Percentiles rank a stretch among this genome's conserved stretches.
phyloP scores from a whole-genome alignment of 192 early-diverging fungal species.

The Coemansia sp. region DNA sequence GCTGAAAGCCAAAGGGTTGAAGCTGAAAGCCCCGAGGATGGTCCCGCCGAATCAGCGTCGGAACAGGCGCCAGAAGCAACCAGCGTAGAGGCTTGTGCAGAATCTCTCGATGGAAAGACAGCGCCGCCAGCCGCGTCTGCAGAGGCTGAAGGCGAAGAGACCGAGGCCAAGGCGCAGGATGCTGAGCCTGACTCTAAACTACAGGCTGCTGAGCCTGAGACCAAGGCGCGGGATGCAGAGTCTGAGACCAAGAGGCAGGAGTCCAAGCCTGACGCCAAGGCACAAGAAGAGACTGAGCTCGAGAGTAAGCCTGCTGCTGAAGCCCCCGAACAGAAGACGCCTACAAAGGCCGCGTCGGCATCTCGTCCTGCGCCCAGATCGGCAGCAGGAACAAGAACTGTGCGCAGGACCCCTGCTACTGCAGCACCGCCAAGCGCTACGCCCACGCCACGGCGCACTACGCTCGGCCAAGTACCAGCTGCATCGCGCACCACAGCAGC shows the following conservation, averaged over 20 bases:
- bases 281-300: neutral
- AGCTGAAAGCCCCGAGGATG: neutral
- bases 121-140: too few relatives aligned
- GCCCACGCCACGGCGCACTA: conserved; percentile 15
- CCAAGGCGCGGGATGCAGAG: neutral
- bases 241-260: neutral
- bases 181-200: neutral
- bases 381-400: conserved; percentile 14
- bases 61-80: neutral
- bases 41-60: neutral
- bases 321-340: neutral
- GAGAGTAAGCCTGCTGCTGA: neutral
- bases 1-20: neutral
- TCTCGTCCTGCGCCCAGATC: conserved; percentile 4
- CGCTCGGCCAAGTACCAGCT: conserved; percentile 11
- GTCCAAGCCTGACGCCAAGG: neutral
- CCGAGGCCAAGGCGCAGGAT: too few relatives aligned
- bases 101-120: neutral
- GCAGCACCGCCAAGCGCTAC: conserved; percentile 8
- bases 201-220: neutral
- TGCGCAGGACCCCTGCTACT: conserved; percentile 15
- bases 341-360: neutral
- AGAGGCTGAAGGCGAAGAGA: too few relatives aligned
- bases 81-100: neutral
- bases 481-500: neutral